phyloP scores from a whole-genome alignment of 148 eudicot genomes.

The Rhododendron ovatum region DNA sequence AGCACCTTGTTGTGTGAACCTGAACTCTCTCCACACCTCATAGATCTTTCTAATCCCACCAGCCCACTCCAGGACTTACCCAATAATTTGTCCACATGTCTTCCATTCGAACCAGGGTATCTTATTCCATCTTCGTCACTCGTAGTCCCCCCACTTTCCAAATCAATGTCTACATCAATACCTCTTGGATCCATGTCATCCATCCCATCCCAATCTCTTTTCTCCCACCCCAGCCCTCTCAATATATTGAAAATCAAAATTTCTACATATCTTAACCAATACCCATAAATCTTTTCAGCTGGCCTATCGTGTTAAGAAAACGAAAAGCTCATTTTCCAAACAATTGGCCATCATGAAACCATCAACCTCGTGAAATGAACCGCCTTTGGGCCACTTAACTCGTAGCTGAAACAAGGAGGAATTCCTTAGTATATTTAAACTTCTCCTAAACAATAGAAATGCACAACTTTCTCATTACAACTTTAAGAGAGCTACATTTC shows the following conservation, averaged over 20 bases:
- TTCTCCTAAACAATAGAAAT: neutral
- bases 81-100: constrained; percentile 11
- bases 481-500: neutral
- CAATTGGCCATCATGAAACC: neutral
- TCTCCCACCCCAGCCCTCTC: neutral
- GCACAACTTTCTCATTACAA: neutral
- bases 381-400: neutral
- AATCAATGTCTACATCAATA: constrained; percentile 32
- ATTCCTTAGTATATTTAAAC: neutral
- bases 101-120: neutral
- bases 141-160: constrained; percentile 37
- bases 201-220: constrained; percentile 21
- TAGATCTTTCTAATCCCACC: constrained; percentile 6
- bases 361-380: neutral
- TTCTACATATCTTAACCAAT: neutral
- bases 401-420: neutral
- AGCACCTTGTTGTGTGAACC: constrained; percentile 12
- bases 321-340: neutral
- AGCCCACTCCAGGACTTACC: constrained; percentile 21
- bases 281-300: neutral
- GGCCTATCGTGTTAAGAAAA: neutral
- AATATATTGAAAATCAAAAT: neutral
- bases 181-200: constrained; percentile 17
- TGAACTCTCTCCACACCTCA: constrained; percentile 11
- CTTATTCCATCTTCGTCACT: constrained; percentile 32